Base-by-base conservation (phyloP, 2,329 filamentous ascomycete species). In the Phialophora macrospora region DNA sequence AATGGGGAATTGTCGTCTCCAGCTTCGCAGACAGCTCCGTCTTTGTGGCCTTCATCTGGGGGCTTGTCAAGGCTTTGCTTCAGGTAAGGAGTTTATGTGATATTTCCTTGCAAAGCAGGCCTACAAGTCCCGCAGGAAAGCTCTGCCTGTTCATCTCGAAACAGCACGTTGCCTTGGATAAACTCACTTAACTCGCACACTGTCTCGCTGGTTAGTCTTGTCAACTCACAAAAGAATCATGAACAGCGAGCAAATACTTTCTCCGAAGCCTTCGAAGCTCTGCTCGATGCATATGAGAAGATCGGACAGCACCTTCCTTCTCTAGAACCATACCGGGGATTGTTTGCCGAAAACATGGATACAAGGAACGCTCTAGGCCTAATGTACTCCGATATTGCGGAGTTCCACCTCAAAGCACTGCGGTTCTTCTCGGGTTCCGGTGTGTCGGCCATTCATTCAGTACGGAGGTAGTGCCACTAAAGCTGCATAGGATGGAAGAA, bases 381-480 rank as follows among this genome's bases (percentile, higher is more conserved):
- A 20, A 28, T 55, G 51, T 55, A 55, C 14, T n/a, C 22, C 26
- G 51, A 55, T n/a, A 14, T 55, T 20, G 17, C 30, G 5, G 59
- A 54, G 17, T 38, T 62, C 32, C 44, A 62, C 55, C 11, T 52
- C 12, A 38, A 55, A 32, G 26, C 44, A 32, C 34, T 58, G 7
- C n/a, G 55, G 17, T 46, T 41, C n/a, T 58, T 41, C 20, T 58
- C 55, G 9, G 55, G 32, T 26, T 12, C 38, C 17, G 46, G 46
- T 49, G 24, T 3, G 46, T 20, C 4, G 12, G 6, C 46, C 46
- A 49, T 49, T 17, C 20, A 20, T 20, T 7, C 38, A 17, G 38
- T 7, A 49, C 17, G 8, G n/a, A 49, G 4, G 7, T 1, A 11
- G 3, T 49, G 46, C 46, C 24, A 26, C 46, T 49, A n/a, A 49